Base-by-base conservation (phyloP, 441 rosid genomes). In the Cnidoscolus chayamansa region DNA sequence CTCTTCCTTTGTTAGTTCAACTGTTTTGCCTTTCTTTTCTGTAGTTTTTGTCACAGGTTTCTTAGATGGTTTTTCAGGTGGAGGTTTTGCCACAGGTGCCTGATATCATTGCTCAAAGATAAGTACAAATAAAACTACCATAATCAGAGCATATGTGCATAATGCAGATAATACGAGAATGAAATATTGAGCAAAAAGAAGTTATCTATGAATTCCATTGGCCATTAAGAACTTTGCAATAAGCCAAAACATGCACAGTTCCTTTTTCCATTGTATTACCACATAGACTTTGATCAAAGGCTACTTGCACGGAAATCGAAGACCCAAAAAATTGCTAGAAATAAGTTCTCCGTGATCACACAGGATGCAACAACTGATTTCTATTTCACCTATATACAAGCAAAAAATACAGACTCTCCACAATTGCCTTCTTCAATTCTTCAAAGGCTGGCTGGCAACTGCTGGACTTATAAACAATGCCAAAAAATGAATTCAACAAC, bases 1-100 rank as follows among this genome's bases (percentile, higher is more conserved):
- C 68, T 81, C 89, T 78, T 79, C 84, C 72, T 82, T 75, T 20
- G 49, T 0, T 40, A 40, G 7, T 40, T 40, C 45, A 40, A 40
- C 72, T 59, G 78, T 59, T 84, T 88, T 88, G 4, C 82, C 90
- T 77, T 88, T 86, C 83, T 85, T 88, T 49, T 76, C 89, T 49
- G 80, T 66, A 70, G 82, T 63, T 79, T 88, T 86, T 48, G 81
- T 8, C 4, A 54, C 82, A 62, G 89, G 72, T 73, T 88, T 87
- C 79, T 87, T 82, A 0, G 85, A 72, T 15, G 77, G 71, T 79
- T 80, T 90, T 72, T 79, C 89, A 16, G 81, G 74, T 64, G 84
- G 59, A 73, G 86, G 82, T 71, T 86, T 78, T 37, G 76, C 74
- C 35, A 20, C 81, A 78, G 93, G 83, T 31, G 62, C 83, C 93